phyloP scores from a whole-genome alignment of 1,284 basidiomycete genomes.

The Tilletiaria anomala region DNA sequence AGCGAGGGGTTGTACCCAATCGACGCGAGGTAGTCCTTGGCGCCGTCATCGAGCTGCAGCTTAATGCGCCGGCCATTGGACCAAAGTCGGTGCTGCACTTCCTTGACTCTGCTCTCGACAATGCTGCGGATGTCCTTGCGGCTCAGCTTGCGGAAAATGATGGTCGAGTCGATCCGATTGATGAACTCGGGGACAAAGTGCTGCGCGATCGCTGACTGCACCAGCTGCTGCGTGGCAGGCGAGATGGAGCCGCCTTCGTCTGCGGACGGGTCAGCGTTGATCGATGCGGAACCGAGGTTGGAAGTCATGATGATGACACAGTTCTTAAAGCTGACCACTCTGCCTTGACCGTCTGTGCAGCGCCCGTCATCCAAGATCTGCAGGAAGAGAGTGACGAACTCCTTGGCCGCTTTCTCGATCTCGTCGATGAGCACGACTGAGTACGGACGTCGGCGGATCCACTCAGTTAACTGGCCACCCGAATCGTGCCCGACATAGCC shows the following conservation, averaged over 20 bases:
- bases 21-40: conserved; percentile 59
- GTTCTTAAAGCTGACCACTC: conserved; percentile 37
- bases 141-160: conserved; percentile 46
- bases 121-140: conserved; percentile 45
- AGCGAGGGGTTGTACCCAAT: conserved; percentile 45
- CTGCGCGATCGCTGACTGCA: conserved; percentile 44
- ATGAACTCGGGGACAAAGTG: conserved; percentile 49
- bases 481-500: conserved; percentile 82
- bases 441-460: conserved; percentile 38
- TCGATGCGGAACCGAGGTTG: conserved; percentile 47
- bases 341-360: conserved; percentile 49
- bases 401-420: conserved; percentile 61
- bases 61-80: conserved; percentile 60
- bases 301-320: conserved; percentile 43
- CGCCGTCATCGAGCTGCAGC: conserved; percentile 58
- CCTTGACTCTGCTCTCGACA: conserved; percentile 45
- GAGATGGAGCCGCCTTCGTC: conserved; percentile 41
- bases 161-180: conserved; percentile 45
- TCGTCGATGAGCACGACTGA: conserved; percentile 40
- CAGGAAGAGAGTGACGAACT: conserved; percentile 74
- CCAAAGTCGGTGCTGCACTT: conserved; percentile 59
- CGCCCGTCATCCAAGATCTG: conserved; percentile 82
- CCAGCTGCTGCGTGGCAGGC: conserved; percentile 41
- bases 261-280: conserved; percentile 45
- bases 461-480: conserved; percentile 52